Evolutionary conservation across 2,329 filamentous ascomycete species (phyloP), one percentile per base, ranked within the genome.

Genomic region (Calonectria pseudoturangicola): DNA sequence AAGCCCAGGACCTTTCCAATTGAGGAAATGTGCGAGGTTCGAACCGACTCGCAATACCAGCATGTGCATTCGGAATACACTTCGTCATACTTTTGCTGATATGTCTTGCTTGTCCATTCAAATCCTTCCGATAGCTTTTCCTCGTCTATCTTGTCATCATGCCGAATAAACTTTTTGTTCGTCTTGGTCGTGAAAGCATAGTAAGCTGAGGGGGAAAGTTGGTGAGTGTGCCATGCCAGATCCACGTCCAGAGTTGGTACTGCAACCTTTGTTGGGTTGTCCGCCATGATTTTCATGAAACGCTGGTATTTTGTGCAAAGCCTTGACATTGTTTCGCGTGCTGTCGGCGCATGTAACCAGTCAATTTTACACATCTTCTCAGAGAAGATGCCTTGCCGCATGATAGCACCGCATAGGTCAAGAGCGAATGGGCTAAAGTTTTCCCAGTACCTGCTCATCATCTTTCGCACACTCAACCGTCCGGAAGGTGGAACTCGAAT

Each of bases 61-160:
- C 94, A 96, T 0, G 91, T 94, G 78, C 94, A 96, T 82, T 94
- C 92, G 1, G 90, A 92, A 81, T 96, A 97, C 5, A 94, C 89
- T 64, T 92, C 89, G 18, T 86, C 84, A 76, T 90, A 95, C 16
- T 85, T 82, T 33, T 90, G 89, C 76, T 94, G 90, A 81, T 96
- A 97, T 1, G 83, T 85, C 76, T 92, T 92, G 79, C 89, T 91
- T 0, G 95, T 97, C 89, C 91, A 94, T 80, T 92, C 91, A 79
- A 97, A 97, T 6, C 88, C 87, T 1, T 87, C 85, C 54, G 90
- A 90, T 8, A 97, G 88, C 62, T 87, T 88, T 16, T 85, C 85
- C 78, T 95, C 93, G 62, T 92, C 91, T 27, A 97, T 91, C 83
- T 96, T 96, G 86, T 97, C 95, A 82, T 97, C 93, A 79, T 97